Evolutionary conservation across 306 rosid species (phyloP).

Genomic region (Sicyos baderoa): DNA sequence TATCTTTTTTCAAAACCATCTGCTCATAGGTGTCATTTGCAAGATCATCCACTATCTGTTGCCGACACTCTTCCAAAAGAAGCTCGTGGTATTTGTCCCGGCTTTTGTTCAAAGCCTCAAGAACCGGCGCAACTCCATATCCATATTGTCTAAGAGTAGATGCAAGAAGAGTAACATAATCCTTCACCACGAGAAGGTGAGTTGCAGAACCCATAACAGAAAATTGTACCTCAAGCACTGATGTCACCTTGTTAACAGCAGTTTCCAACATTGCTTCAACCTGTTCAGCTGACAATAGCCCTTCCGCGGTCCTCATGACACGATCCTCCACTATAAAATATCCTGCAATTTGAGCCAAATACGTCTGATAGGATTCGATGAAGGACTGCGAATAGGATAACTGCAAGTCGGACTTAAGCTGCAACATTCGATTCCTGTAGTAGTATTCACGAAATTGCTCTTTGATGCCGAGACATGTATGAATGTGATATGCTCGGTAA

Average conservation of each 20-base stretch:
- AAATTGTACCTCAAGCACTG: constrained; percentile 60
- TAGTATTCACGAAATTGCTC: constrained; percentile 78
- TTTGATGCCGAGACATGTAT: constrained; percentile 65
- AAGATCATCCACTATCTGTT: constrained; percentile 42
- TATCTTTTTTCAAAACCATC: constrained; percentile 73
- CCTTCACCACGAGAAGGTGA: constrained; percentile 84
- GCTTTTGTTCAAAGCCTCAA: constrained; percentile 56
- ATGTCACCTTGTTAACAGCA: constrained; percentile 53
- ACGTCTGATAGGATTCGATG: constrained; percentile 67
- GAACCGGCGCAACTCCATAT: constrained; percentile 61
- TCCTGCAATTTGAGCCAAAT: constrained; percentile 81
- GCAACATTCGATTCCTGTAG: constrained; percentile 73
- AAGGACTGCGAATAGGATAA: constrained; percentile 64
- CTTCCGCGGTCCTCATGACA: constrained; percentile 69
- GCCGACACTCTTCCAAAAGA: constrained; percentile 60
- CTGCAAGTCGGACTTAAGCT: constrained; percentile 81
- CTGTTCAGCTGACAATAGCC: constrained; percentile 57
- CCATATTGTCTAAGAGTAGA: constrained; percentile 74
- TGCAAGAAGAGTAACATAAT: constrained; percentile 73
- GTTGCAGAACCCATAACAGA: constrained; percentile 63
- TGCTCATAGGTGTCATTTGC: constrained; percentile 72
- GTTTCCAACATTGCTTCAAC: constrained; percentile 84
- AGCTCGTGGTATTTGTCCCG: constrained; percentile 66
- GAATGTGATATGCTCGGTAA: constrained; percentile 88
- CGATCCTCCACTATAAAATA: constrained; percentile 90